These are phyloP conservation scores for Cryoendolithus antarcticus DNA, from an alignment of 2,329 filamentous ascomycete genomes.

Conservation along the genomic window DNA sequence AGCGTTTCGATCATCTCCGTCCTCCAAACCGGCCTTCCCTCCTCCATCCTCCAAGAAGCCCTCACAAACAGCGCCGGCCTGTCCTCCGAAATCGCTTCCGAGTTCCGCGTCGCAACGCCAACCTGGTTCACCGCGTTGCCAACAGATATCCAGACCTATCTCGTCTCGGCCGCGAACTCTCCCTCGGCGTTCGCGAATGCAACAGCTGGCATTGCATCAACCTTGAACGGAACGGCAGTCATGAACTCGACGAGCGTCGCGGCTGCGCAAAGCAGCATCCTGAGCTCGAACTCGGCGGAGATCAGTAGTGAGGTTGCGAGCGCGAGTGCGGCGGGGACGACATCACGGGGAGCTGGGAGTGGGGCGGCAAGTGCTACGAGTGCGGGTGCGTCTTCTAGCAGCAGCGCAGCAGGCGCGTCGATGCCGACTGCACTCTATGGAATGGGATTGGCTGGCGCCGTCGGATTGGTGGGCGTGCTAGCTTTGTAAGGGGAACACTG, in stretches of 20 bases:
- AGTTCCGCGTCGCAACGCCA: constrained; percentile 31
- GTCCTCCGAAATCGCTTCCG: constrained; percentile 29
- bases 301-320: too few relatives aligned
- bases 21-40: constrained; percentile 34
- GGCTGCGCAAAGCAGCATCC: too few relatives aligned
- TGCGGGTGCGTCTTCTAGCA: constrained; percentile 6
- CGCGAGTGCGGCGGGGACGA: too few relatives aligned
- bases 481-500: constrained; percentile 23
- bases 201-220: neutral
- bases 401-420: constrained; percentile 20
- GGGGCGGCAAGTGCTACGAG: neutral
- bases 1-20: constrained; percentile 29
- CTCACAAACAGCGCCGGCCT: constrained; percentile 31
- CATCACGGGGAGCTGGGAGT: too few relatives aligned
- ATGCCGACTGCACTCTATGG: constrained; percentile 27
- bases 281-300: too few relatives aligned
- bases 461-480: constrained; percentile 32
- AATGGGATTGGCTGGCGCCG: constrained; percentile 27
- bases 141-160: constrained; percentile 31
- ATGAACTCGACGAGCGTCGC: too few relatives aligned
- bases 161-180: constrained; percentile 18
- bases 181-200: too few relatives aligned
- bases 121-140: constrained; percentile 35
- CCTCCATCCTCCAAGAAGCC: constrained; percentile 27
- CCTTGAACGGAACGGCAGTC: neutral